phyloP scores from a whole-genome alignment of 2,329 filamentous ascomycete genomes.

The Teratosphaeria gauchensis region DNA sequence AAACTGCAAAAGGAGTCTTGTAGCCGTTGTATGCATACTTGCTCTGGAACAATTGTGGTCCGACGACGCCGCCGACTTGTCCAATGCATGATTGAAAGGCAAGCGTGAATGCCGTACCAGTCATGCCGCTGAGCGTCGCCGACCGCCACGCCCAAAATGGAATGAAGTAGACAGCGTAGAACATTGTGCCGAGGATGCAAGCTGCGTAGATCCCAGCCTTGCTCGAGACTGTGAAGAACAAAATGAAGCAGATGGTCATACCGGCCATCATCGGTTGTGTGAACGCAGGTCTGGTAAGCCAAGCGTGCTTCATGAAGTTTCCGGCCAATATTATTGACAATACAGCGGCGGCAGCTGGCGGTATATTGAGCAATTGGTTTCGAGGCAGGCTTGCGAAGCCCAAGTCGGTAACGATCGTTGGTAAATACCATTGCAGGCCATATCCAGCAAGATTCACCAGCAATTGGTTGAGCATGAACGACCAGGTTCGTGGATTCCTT shows the following conservation, averaged over 20 bases:
- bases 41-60: slow-evolving; percentile 35
- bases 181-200: too few relatives aligned
- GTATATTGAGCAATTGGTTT: neutral
- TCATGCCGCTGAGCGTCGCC: too few relatives aligned
- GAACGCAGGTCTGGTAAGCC: slow-evolving; percentile 31
- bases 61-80: slow-evolving; percentile 39
- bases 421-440: neutral
- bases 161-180: too few relatives aligned
- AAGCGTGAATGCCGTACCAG: too few relatives aligned
- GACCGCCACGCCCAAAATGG: too few relatives aligned
- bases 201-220: slow-evolving; percentile 18
- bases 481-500: too few relatives aligned
- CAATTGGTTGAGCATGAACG: neutral
- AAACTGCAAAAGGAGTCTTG: slow-evolving; percentile 30
- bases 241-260: slow-evolving; percentile 36
- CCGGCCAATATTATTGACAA: slow-evolving; percentile 12
- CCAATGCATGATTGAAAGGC: slow-evolving; percentile 23
- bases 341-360: neutral
- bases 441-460: neutral
- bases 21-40: slow-evolving; percentile 35
- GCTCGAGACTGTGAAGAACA: slow-evolving; percentile 31
- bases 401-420: neutral
- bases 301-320: slow-evolving; percentile 32
- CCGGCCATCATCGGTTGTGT: slow-evolving; percentile 33
- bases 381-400: neutral